These are phyloP conservation scores for Exsudoporus frostii DNA, from an alignment of 768 basidiomycete genomes.

Conservation along the genomic window DNA sequence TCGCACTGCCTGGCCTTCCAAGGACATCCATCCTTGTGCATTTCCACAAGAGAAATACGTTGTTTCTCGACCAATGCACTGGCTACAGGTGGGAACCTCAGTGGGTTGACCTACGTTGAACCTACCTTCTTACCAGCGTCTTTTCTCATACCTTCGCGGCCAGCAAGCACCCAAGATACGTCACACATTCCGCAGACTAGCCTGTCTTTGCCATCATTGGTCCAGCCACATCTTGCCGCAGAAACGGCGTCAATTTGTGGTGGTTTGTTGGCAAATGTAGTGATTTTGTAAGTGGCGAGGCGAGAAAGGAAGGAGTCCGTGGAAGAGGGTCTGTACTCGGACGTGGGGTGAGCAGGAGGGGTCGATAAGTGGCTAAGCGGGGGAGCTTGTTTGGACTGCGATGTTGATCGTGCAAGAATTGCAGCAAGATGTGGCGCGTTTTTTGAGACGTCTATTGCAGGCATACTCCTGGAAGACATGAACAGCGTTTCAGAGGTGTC, in stretches of 20 bases:
- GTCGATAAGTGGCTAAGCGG: conserved; percentile 42
- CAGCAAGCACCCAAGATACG: conserved; percentile 70
- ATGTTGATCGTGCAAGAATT: conserved; percentile 64
- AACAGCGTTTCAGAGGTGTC: conserved; percentile 1
- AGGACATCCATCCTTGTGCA: conserved; percentile 80
- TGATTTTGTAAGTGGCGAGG: conserved; percentile 71
- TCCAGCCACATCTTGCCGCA: conserved; percentile 80
- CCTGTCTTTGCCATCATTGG: conserved; percentile 79
- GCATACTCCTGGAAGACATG: conserved; percentile 1
- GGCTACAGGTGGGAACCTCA: conserved; percentile 39
- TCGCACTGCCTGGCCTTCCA: conserved; percentile 83
- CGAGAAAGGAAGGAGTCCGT: conserved; percentile 69
- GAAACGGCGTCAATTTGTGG: conserved; percentile 71
- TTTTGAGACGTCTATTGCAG: conserved; percentile 41
- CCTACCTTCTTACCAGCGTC: conserved; percentile 67
- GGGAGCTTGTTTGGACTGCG: conserved; percentile 47
- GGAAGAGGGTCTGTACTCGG: conserved; percentile 79
- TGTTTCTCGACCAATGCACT: conserved; percentile 75
- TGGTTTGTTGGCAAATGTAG: conserved; percentile 81
- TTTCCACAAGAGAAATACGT: conserved; percentile 55
- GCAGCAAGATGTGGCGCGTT: conserved; percentile 68
- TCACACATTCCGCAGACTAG: conserved; percentile 70
- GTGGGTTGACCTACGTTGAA: conserved; percentile 12
- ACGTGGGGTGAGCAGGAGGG: conserved; percentile 28
- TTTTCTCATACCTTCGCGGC: conserved; percentile 65